Conservation (phyloP, 208 protist genomes). For the Strigomonas galati region DNA sequence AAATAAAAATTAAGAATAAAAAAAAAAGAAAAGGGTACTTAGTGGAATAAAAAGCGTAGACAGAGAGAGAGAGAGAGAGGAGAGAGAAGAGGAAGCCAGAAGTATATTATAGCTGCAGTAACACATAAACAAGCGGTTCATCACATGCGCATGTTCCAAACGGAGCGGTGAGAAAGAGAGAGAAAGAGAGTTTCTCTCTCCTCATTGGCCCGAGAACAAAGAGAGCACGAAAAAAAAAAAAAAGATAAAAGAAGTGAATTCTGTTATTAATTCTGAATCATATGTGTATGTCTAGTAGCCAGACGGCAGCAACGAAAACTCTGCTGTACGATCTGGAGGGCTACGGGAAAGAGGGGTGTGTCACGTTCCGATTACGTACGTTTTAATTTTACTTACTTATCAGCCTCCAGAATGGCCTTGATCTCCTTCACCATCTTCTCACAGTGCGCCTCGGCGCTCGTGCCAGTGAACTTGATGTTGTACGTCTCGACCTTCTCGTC, state of each 20-base stretch:
- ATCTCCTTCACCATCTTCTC: conserved; percentile 1
- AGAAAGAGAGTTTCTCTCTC: background rate
- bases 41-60: background rate
- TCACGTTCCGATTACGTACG: too few relatives aligned
- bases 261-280: too few relatives aligned
- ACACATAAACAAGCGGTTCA: background rate
- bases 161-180: conserved; percentile 8
- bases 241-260: background rate
- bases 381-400: background rate
- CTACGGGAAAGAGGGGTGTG: too few relatives aligned
- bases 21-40: conserved; percentile 6
- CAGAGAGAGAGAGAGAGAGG: conserved; percentile 6
- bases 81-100: background rate
- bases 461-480: conserved; percentile 11
- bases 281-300: too few relatives aligned
- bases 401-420: background rate
- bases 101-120: background rate
- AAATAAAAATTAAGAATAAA: background rate
- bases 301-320: too few relatives aligned
- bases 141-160: too few relatives aligned
- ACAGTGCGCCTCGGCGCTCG: background rate
- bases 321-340: too few relatives aligned
- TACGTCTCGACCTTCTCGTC: background rate
- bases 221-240: background rate
- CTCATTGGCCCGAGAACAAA: background rate